phyloP scores from a whole-genome alignment of 2,329 filamentous ascomycete genomes.

The Xylaria arbuscula region DNA sequence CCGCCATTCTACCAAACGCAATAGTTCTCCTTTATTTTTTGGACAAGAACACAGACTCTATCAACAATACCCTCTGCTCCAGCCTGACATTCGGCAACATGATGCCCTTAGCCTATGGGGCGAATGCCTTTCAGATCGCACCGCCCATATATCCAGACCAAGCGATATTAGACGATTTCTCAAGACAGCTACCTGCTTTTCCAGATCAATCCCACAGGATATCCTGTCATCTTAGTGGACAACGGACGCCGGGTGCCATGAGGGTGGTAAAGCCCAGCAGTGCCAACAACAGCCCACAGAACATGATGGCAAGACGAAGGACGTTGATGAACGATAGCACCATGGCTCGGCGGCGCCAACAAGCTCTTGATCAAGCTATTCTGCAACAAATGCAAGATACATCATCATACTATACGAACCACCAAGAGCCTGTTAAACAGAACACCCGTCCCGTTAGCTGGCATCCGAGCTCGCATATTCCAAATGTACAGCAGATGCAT shows the following conservation, averaged over 20 bases:
- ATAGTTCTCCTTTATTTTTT: slow-evolving; percentile 7
- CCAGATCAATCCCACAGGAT: slow-evolving; percentile 60
- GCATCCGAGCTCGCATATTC: slow-evolving; percentile 73
- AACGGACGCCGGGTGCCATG: slow-evolving; percentile 63
- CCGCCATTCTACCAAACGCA: slow-evolving; percentile 15
- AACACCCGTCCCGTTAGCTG: slow-evolving; percentile 75
- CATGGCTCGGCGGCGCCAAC: slow-evolving; percentile 60
- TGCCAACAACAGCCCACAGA: slow-evolving; percentile 75
- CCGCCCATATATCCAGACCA: slow-evolving; percentile 54
- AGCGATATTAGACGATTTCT: slow-evolving; percentile 62
- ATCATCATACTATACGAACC: slow-evolving; percentile 43
- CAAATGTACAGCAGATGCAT: slow-evolving; percentile 51
- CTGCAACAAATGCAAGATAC: slow-evolving; percentile 53
- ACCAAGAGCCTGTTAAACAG: slow-evolving; percentile 52
- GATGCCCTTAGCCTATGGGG: slow-evolving; percentile 52
- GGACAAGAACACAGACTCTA: slow-evolving; percentile 11
- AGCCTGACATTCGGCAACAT: slow-evolving; percentile 43
- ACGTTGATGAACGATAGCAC: slow-evolving; percentile 65
- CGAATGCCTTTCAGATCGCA: slow-evolving; percentile 48
- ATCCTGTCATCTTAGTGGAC: slow-evolving; percentile 62
- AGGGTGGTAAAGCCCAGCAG: slow-evolving; percentile 74
- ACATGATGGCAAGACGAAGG: slow-evolving; percentile 63
- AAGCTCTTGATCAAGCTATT: slow-evolving; percentile 58
- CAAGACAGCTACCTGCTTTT: slow-evolving; percentile 63
- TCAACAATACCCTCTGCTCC: slow-evolving; percentile 7